Base-by-base conservation (phyloP, 345 rosid species). In the Mangifera indica region DNA sequence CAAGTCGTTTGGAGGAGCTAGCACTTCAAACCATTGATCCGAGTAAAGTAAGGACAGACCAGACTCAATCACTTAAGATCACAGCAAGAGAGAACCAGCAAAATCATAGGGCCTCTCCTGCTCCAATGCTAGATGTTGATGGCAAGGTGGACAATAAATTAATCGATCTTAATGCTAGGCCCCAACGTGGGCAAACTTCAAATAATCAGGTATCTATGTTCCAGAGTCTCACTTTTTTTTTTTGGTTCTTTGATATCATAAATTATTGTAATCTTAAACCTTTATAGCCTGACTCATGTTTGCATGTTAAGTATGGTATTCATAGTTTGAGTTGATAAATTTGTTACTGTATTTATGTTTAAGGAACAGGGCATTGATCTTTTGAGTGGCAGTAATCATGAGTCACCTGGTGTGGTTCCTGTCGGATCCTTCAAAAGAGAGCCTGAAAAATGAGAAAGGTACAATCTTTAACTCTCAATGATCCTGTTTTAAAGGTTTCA, bases 151-250 rank as follows among this genome's bases (percentile, higher is more conserved):
- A 81, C 46, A 88, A 83, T 29, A 84, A 84, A 44, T 82, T 85
- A 81, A 83, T 91, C 56, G 97, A 91, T 84, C 85, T 89, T 14
- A 91, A 89, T 67, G 61, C 92, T 56, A 86, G 86, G 72, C 94
- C 97, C 14, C 89, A 80, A 65, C 82, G 85, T 42, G 91, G 86
- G 40, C 87, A 85, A 72, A 62, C 87, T 77, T 83, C 88, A 29
- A 76, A 62, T 62, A 79, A 80, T 69, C 87, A 85, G 79, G 93
- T 91, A 83, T n/a, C 25, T 29, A 2, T 4, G 17, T 32, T 53
- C 48, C 14, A 4, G 25, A 22, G 25, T 22, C 20, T 25, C 24
- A 15, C 62, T 56, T 22, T 4, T 76, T 48, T 74, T 1, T 53
- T 20, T 51, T 37, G 4, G 37, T 70, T 57, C n/a, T 2, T 44